Evolutionary conservation across 331 rosid species (phyloP), one percentile per base, ranked within the genome.

Genomic region (Cucumis variabilis): DNA sequence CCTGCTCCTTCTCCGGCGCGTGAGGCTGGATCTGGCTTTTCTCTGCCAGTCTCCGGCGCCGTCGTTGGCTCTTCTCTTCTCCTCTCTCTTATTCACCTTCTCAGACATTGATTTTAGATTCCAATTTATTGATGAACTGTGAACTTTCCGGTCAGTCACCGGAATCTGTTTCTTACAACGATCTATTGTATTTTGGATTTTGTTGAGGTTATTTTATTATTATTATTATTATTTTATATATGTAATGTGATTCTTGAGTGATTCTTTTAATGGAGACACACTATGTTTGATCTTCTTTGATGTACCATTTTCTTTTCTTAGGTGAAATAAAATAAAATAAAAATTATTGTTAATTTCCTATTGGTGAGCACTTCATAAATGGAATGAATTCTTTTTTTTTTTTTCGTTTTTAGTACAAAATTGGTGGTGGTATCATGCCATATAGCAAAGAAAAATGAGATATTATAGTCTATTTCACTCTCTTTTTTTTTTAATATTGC

Each of bases 31-130:
- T 82, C 86, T 19, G 86, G 86, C 9, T 30, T 30, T 28, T 82
- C 86, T 28, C 70, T 82, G 4, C 86, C 51, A 9, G 15, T 82
- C 41, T 33, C 86, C 21, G 70, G 55, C 21, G 72, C 86, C n/a
- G 53, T 82, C 50, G n/a, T 62, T 30, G 30, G 13, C 27, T 82
- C 53, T 7, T 85, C 88, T 60, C 89, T 88, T 55, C 44, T 87
- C 33, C 78, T 16, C 68, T 46, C 84, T 50, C 68, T 65, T 60
- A 28, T 82, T 33, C 86, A 63, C 72, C 72, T 82, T 63, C 55
- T 58, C 72, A 63, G 19, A 53, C 86, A 55, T 58, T 82, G n/a
- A 82, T 81, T 48, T 25, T 24, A 68, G 19, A 7, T 9, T 24
- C 73, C 11, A 15, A 15, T 25, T 25, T 14, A 2, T 68, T 68